Base-by-base conservation (phyloP, 73 alveolate species). In the Chromera velia region DNA sequence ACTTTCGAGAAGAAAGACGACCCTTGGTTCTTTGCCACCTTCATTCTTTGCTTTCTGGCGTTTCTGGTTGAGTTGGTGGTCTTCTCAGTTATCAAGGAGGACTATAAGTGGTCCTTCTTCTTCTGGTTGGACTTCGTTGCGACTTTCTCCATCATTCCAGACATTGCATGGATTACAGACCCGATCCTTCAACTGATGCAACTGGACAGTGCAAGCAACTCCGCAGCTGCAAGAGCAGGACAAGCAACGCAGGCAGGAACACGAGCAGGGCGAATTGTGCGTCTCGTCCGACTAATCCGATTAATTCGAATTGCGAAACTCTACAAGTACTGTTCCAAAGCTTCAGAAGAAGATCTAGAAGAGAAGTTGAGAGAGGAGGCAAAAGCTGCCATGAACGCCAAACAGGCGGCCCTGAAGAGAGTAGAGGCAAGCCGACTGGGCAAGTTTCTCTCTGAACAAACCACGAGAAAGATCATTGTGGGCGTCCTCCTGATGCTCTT, bases 121-220 rank as follows among this genome's bases (percentile, higher is more conserved):
- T 94, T 93, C 74, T 92, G 96, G 97, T 87, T 94, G 19, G 98
- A 94, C 81, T 75, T 93, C 18, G 48, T 93, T 30, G 83, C 98
- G 47, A 94, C 98, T 1, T 69, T 91, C 22, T 92, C 98, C 28
- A 74, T 94, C 88, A 69, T 89, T 18, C 89, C 86, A 4, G 55
- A 40, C 55, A 40, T 40, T 40, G 22, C 55, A 40, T 40, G 55
- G 55, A 13, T 40, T 40, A 13, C 13, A 4, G 55, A 40, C 55
- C 55, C 55, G 22, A 40, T 40, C 4, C 4, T 7, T 4, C 22
- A 40, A 13, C 22, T 40, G 4, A 4, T 40, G 55, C 22, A 13
- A 4, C 4, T 40, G 13, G n/a, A n/a, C n/a, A 7, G 22, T 13
- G 13, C 55, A 4, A 13, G 13, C 55, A 13, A 13, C 55, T 4